Percentiles rank a stretch among this genome's conserved stretches.
These are phyloP conservation scores for Thraustochytrium sp. DNA, from an alignment of 352 stramenopile species.

Conservation along the genomic window DNA sequence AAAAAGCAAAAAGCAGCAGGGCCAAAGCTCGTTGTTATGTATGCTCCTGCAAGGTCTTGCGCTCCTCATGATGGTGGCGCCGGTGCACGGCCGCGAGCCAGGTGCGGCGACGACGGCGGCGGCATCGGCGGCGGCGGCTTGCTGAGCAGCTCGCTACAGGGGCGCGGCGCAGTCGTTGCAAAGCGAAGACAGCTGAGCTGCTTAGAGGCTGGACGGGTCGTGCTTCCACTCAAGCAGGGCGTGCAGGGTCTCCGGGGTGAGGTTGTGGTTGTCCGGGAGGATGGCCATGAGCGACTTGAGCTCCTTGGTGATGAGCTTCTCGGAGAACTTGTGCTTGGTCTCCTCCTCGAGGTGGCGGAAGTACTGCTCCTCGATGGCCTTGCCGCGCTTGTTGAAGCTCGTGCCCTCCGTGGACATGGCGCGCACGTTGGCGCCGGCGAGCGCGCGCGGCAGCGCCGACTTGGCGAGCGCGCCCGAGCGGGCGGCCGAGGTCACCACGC, in stretches of 20 bases:
- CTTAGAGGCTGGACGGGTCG: not conserved
- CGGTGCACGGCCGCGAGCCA: too few species aligned
- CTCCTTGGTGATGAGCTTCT: slow-evolving; percentile 22
- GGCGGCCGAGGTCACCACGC: not conserved
- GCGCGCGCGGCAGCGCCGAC: not conserved
- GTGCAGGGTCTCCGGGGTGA: slow-evolving; percentile 19
- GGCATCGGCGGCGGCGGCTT: too few species aligned
- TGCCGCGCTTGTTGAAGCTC: slow-evolving; percentile 6
- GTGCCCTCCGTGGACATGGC: slow-evolving; percentile 12
- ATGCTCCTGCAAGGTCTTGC: too few species aligned
- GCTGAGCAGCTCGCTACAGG: not conserved
- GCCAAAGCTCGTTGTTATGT: too few species aligned
- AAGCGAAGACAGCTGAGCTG: not conserved
- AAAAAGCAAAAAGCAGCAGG: too few species aligned
- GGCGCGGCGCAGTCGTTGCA: not conserved
- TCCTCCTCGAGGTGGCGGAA: slow-evolving; percentile 19
- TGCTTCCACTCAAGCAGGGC: slow-evolving; percentile 36
- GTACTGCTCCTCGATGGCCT: slow-evolving; percentile 34
- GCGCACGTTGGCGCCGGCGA: not conserved
- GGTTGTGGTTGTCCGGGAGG: slow-evolving; percentile 35
- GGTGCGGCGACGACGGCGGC: not conserved
- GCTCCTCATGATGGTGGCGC: too few species aligned
- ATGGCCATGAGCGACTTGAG: slow-evolving; percentile 10
- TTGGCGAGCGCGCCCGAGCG: not conserved
- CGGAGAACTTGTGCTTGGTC: not conserved